A percentile compares a stretch with the other conserved stretches of the same genome.
Evolutionary conservation across 2,329 filamentous ascomycete genomes (phyloP).

Genomic region (Talaromyces sp.): DNA sequence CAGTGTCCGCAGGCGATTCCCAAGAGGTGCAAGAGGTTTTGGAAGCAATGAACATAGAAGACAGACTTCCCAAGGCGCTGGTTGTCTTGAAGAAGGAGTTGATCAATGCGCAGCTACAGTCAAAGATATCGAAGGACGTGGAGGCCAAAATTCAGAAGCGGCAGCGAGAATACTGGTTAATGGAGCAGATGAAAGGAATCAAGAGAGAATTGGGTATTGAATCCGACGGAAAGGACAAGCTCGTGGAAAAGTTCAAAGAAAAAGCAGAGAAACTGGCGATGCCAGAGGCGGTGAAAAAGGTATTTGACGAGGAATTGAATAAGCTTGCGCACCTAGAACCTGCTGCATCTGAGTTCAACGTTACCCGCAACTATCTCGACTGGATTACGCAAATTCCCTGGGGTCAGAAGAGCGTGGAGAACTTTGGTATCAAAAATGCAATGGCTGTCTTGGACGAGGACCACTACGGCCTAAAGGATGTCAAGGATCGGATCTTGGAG

Average conservation of each 20-base stretch:
- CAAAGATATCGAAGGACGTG: constrained; percentile 96
- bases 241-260: constrained; percentile 95
- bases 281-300: constrained; percentile 93
- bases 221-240: constrained; percentile 95
- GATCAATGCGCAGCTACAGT: constrained; percentile 95
- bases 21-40: constrained; percentile 89
- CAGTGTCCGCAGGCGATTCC: constrained; percentile 89
- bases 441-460: constrained; percentile 90
- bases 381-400: constrained; percentile 98
- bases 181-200: constrained; percentile 99
- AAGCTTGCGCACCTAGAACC: constrained; percentile 94
- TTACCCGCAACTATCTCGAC: constrained; percentile 95
- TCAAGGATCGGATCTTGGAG: constrained; percentile 96
- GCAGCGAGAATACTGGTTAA: constrained; percentile 95
- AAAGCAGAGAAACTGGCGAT: constrained; percentile 91
- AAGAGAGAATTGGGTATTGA: constrained; percentile 92
- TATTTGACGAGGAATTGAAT: constrained; percentile 97
- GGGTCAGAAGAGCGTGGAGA: constrained; percentile 92
- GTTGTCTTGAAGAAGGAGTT: constrained; percentile 95
- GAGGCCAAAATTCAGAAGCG: constrained; percentile 96
- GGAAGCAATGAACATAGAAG: constrained; percentile 82
- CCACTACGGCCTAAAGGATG: constrained; percentile 93
- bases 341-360: constrained; percentile 95
- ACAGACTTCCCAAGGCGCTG: constrained; percentile 84
- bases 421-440: constrained; percentile 90